phyloP scores from a whole-genome alignment of 768 basidiomycete species.

The Lactarius pseudohatsudake region DNA sequence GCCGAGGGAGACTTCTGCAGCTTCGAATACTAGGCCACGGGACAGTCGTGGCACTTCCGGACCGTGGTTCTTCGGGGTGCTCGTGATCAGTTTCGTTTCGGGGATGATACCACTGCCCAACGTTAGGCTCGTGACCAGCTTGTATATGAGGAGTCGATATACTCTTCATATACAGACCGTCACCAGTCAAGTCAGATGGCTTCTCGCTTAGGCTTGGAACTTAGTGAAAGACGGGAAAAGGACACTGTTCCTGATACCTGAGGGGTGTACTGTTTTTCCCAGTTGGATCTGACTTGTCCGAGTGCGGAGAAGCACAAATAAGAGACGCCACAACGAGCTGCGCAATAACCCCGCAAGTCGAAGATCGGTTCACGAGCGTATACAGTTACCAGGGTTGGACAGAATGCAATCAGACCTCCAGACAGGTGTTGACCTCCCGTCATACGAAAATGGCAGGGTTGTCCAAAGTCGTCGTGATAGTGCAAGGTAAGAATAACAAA shows the following conservation, averaged over 20 bases:
- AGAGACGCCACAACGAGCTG: background rate
- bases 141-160: background rate
- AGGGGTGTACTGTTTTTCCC: background rate
- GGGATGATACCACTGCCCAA: background rate
- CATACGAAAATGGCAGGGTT: background rate
- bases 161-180: background rate
- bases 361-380: background rate
- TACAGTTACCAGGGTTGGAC: background rate
- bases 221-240: background rate
- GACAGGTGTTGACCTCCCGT: background rate
- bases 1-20: background rate
- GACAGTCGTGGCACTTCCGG: background rate
- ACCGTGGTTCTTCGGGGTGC: background rate
- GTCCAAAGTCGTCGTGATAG: constrained; percentile 20
- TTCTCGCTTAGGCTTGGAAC: background rate
- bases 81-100: background rate
- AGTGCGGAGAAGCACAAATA: background rate
- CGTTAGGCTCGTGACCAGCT: background rate
- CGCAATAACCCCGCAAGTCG: background rate
- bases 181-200: background rate
- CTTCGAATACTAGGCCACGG: background rate
- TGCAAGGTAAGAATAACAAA: constrained; percentile 17
- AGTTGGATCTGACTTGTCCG: background rate
- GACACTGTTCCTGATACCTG: background rate
- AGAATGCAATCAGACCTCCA: background rate